Evolutionary conservation across 306 rosid species (phyloP).

Genomic region (Medicago ruthenica): DNA sequence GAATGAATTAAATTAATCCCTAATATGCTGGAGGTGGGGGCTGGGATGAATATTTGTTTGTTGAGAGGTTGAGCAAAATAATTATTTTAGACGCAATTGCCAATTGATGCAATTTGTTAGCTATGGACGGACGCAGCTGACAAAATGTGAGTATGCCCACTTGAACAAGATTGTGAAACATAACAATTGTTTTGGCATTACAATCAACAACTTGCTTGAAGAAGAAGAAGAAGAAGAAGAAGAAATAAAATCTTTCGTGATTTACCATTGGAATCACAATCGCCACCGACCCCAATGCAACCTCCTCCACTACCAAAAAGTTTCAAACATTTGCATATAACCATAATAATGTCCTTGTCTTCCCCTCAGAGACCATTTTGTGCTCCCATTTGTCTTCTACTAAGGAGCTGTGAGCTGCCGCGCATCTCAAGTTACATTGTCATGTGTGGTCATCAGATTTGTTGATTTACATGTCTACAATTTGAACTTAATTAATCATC

Average conservation of each 20-base stretch:
- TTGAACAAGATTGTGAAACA: constrained; percentile 6
- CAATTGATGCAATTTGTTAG: not conserved
- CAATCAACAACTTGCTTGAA: not conserved
- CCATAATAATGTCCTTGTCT: no score
- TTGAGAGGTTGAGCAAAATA: not conserved
- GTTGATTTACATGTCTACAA: no score
- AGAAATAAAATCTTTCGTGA: no score
- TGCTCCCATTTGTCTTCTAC: no score
- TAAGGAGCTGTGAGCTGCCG: no score
- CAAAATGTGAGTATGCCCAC: not conserved
- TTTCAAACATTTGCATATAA: not conserved
- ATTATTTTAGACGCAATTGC: not conserved
- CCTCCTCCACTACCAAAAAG: not conserved
- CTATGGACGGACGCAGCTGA: not conserved
- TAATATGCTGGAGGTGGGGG: not conserved
- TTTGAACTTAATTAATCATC: no score
- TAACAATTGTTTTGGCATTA: not conserved
- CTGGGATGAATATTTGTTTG: not conserved
- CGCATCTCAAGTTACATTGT: not conserved
- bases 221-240: not conserved
- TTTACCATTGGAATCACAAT: not conserved
- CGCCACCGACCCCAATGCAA: not conserved
- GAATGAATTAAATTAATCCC: not conserved
- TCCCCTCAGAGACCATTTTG: no score
- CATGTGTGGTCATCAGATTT: not conserved